These are phyloP conservation scores for Myriangium duriaei DNA, from an alignment of 2,329 filamentous ascomycete species.

Conservation along the genomic window DNA sequence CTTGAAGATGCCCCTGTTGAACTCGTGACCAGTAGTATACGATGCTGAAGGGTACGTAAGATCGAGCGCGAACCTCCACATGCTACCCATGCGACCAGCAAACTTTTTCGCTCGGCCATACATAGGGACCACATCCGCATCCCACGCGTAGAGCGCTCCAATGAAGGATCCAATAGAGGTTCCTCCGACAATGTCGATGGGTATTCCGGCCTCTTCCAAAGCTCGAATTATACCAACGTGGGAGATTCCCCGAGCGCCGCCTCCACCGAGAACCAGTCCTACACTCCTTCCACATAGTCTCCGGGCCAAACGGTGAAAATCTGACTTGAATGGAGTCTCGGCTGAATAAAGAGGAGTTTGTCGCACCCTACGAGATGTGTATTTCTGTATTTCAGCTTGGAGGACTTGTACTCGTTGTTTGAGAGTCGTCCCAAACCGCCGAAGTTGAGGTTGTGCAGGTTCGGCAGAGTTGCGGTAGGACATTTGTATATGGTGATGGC, in stretches of 20 bases:
- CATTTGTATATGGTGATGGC: slow-evolving; percentile 97
- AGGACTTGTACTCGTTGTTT: slow-evolving; percentile 90
- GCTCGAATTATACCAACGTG: slow-evolving; percentile 91
- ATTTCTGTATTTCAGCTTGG: slow-evolving; percentile 96
- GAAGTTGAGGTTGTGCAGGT: slow-evolving; percentile 60
- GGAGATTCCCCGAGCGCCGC: slow-evolving; percentile 80
- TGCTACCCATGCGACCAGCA: slow-evolving; percentile 93
- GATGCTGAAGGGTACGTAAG: slow-evolving; percentile 92
- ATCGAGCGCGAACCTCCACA: slow-evolving; percentile 96
- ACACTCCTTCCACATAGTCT: slow-evolving; percentile 88
- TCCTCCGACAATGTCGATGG: slow-evolving; percentile 87
- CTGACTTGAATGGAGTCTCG: slow-evolving; percentile 86
- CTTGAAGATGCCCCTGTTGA: slow-evolving; percentile 98
- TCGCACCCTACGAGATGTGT: slow-evolving; percentile 83
- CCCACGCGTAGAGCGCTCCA: slow-evolving; percentile 85
- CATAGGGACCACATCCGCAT: slow-evolving; percentile 93
- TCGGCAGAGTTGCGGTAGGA: slow-evolving; percentile 64
- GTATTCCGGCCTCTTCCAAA: slow-evolving; percentile 90
- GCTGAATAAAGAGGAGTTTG: slow-evolving; percentile 82
- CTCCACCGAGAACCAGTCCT: slow-evolving; percentile 84
- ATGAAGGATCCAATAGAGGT: slow-evolving; percentile 96
- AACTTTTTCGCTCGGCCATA: slow-evolving; percentile 97
- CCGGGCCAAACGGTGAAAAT: slow-evolving; percentile 86
- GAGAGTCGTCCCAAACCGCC: slow-evolving; percentile 70
- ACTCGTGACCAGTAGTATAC: slow-evolving; percentile 96